Base-by-base conservation (phyloP, 495 filamentous ascomycete species). In the Penicillium verhagenii region DNA sequence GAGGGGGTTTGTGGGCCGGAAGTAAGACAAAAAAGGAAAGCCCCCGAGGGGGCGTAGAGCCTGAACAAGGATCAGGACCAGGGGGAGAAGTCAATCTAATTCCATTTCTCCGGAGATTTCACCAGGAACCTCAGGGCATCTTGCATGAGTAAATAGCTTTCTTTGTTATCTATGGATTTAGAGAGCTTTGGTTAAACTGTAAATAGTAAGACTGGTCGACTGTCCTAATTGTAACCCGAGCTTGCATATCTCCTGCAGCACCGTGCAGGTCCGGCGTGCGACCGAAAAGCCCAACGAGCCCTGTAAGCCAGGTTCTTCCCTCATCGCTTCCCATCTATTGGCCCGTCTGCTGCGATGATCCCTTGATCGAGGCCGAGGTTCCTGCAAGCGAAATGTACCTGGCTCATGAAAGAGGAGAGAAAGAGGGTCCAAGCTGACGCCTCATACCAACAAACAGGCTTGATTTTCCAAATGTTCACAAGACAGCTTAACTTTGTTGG, bases 331-430 rank as follows among this genome's bases (percentile, higher is more conserved):
- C 19, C 18, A 18, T 13, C n/a, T 45, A 45, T 45, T 45, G 42
- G 42, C 42, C 16, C n/a, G 0, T 6, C 6, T n/a, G 2, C 10
- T 26, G 1, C n/a, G 42, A 28, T 26, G 42, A 45, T 25, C 21
- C n/a, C n/a, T 45, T 24, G 23, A 45, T 26, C 14, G 13, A 45
- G 42, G 23, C 42, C 42, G 42, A 45, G 42, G 42, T 25, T 45
- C 13, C 42, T 45, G 42, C 42, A 45, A 45, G 14, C 20, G 21
- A 25, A 8, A 45, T 4, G 42, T 45, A 25, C 42, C 42, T 45
- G 42, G 42, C 42, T 45, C 16, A 26, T 45, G 42, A 45, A 45
- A 45, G 42, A 45, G 42, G 42, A 45, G 42, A 45, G 42, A 45
- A 11, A 16, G 8, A 24, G 23, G 42, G 42, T 45, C 42, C 11